Percentiles rank a stretch among this genome's conserved stretches.
phyloP scores from a whole-genome alignment of 2,329 filamentous ascomycete genomes.

The Colletotrichum tanaceti region DNA sequence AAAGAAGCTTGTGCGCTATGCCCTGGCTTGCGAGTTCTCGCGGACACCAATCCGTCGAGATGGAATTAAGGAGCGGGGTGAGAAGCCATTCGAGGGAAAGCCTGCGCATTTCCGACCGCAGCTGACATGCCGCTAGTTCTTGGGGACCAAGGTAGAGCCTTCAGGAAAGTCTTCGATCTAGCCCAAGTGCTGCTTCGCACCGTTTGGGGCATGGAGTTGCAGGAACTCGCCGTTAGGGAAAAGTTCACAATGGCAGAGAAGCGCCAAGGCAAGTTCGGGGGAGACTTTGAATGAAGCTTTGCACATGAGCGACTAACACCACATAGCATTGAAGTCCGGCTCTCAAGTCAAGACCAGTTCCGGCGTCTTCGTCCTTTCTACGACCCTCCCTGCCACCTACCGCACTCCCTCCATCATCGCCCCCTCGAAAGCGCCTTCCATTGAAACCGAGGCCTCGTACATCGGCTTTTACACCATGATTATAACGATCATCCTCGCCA shows the following conservation, averaged over 20 bases:
- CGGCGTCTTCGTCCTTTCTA: slow-evolving; percentile 82
- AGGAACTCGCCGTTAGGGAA: slow-evolving; percentile 83
- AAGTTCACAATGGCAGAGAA: slow-evolving; percentile 83
- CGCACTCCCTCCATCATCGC: slow-evolving; percentile 74
- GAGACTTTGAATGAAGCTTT: not conserved
- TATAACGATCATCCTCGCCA: slow-evolving; percentile 80
- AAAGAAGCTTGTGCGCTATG: slow-evolving; percentile 77
- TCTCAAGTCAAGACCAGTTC: slow-evolving; percentile 67
- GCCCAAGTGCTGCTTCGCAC: slow-evolving; percentile 78
- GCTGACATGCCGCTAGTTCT: slow-evolving; percentile 66
- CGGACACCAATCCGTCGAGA: slow-evolving; percentile 69
- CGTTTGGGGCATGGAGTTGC: slow-evolving; percentile 93
- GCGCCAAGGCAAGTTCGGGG: slow-evolving; percentile 71
- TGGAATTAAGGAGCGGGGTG: slow-evolving; percentile 73
- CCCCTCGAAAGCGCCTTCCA: slow-evolving; percentile 74
- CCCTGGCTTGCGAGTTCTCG: slow-evolving; percentile 73
- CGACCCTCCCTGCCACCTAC: slow-evolving; percentile 75
- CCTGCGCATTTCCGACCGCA: not conserved
- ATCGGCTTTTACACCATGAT: slow-evolving; percentile 83
- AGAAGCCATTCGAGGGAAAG: slow-evolving; percentile 17
- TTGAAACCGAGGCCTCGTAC: slow-evolving; percentile 80
- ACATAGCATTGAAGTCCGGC: slow-evolving; percentile 56
- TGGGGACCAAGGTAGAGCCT: slow-evolving; percentile 74
- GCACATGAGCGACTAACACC: not conserved
- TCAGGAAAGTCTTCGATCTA: slow-evolving; percentile 79